Base-by-base conservation (phyloP, 2,329 filamentous ascomycete genomes). In the Metarhizium brunneum region DNA sequence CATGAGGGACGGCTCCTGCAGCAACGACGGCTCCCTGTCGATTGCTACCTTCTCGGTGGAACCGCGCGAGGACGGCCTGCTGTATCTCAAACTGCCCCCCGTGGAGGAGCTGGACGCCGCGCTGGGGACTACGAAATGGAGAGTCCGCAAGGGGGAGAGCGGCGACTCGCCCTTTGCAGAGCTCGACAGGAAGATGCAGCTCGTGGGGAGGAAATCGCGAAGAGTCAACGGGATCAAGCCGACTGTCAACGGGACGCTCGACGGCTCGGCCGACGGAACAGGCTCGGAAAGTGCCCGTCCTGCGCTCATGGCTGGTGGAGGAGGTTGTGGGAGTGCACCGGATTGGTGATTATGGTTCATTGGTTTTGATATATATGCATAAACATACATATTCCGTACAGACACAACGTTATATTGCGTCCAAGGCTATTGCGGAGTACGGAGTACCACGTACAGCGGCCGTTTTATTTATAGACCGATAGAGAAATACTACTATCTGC, bases 11-110 rank as follows among this genome's bases (percentile, higher is more conserved):
- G 90, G 90, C 2, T 77, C 80, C 18, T 95, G 91, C 71, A 82
- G 79, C 53, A 92, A 86, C 66, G 90, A 95, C 68, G 77, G 80
- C 38, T 77, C 77, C 20, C 78, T 94, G 60, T 90, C 85, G 62
- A 92, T 96, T 64, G 90, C 90, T 3, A 92, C 87, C 0, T 96
- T 96, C 69, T 80, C 81, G 0, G 84, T 83, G 4, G 88, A 95
- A 69, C 86, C 86, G 67, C 76, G 90, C 11, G 56, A 60, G 2
- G 90, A 94, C 68, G 89, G 88, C 0, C 82, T 83, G 78, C 78
- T 96, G 2, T 92, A 94, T 69, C 71, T 95, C 59, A 87, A 87
- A 71, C 75, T 96, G 32, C 91, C 91, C 20, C 86, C 89, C 0
- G 79, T 92, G 0, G 85, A 86, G 54, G 91, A 95, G 72, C 76